phyloP scores from a whole-genome alignment of 106 monocot genomes.

The Alisma plantagoaquatica region DNA sequence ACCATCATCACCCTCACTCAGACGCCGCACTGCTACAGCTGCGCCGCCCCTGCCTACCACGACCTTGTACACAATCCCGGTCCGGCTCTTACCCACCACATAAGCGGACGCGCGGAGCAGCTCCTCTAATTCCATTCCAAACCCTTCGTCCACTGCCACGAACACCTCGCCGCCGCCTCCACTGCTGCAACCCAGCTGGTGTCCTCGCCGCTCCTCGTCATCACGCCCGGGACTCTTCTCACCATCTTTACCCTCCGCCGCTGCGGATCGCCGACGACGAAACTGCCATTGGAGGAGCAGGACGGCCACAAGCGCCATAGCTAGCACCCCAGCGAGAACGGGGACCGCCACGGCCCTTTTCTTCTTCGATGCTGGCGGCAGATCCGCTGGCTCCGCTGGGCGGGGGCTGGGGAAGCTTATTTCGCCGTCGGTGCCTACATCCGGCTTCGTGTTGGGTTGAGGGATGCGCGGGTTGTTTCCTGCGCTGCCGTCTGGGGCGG shows the following conservation, averaged over 20 bases:
- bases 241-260: background rate
- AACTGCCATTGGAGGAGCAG: conserved; percentile 68
- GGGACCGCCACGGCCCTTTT: conserved; percentile 26
- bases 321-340: conserved; percentile 42
- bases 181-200: too few species aligned
- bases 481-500: too few species aligned
- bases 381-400: conserved; percentile 4
- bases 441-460: conserved; percentile 13
- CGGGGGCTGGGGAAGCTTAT: conserved; percentile 10
- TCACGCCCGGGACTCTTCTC: conserved; percentile 5
- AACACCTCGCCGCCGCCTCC: conserved; percentile 37
- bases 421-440: too few species aligned
- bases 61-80: conserved; percentile 81
- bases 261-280: conserved; percentile 34
- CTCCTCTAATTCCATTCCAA: conserved; percentile 77
- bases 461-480: conserved; percentile 18
- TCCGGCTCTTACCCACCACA: conserved; percentile 85
- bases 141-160: conserved; percentile 77
- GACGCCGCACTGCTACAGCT: conserved; percentile 51
- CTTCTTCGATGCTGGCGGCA: conserved; percentile 4
- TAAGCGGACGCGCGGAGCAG: conserved; percentile 89
- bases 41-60: conserved; percentile 34
- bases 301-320: conserved; percentile 28
- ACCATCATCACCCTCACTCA: conserved; percentile 59
- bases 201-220: conserved; percentile 18